Evolutionary conservation across 805 yeast species (phyloP).

Genomic region (Saturnispora mendoncae): DNA sequence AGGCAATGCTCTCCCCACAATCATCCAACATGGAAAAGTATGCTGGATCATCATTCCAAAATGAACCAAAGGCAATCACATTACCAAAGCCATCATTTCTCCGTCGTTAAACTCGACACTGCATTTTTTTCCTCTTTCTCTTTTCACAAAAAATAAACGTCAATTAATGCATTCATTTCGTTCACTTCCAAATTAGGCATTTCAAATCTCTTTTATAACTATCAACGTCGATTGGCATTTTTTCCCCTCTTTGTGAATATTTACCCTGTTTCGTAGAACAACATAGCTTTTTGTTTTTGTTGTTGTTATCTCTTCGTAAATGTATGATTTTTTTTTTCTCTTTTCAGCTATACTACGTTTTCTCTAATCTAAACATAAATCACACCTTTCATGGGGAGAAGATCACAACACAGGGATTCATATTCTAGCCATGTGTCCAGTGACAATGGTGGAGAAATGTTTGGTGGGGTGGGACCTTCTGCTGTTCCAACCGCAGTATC

Average conservation of each 20-base stretch:
- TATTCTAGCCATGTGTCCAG: conserved; percentile 1
- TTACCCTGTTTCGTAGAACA: too few relatives aligned
- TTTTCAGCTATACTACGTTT: too few relatives aligned
- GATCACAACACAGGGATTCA: conserved; percentile 3
- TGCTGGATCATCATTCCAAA: conserved; percentile 51
- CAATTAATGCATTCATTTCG: too few relatives aligned
- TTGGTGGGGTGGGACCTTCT: conserved; percentile 70
- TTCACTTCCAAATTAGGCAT: too few relatives aligned
- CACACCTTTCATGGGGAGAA: conserved; percentile 6
- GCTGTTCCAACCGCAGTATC: conserved; percentile 71
- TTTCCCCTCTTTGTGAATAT: too few relatives aligned
- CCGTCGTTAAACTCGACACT: background rate
- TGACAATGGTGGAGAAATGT: conserved; percentile 62
- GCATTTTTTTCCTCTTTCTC: background rate
- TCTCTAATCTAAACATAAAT: too few relatives aligned
- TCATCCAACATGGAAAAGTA: conserved; percentile 26
- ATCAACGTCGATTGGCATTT: too few relatives aligned
- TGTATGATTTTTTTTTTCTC: too few relatives aligned
- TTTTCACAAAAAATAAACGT: too few relatives aligned
- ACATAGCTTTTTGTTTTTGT: too few relatives aligned
- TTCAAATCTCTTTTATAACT: too few relatives aligned
- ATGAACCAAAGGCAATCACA: conserved; percentile 47
- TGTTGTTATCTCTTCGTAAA: too few relatives aligned
- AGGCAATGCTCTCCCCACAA: conserved; percentile 10
- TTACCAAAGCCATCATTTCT: conserved; percentile 47